Evolutionary conservation across 1,139 yeast species (phyloP).

Genomic region (Hyphopichia burtonii): DNA sequence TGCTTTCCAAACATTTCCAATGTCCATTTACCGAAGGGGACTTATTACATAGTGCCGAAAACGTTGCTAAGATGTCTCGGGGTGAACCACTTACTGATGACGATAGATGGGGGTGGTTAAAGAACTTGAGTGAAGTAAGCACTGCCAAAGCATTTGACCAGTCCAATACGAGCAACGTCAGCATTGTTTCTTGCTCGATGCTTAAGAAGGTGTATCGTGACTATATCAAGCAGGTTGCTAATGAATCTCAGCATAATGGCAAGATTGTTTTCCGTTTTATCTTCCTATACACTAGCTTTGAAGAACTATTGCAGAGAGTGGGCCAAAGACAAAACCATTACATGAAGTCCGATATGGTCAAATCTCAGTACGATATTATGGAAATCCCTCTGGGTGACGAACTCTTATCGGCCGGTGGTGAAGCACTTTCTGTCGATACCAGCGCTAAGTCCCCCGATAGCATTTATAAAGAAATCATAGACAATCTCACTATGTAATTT

Average conservation of each 20-base stretch:
- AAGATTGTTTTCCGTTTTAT: constrained; percentile 56
- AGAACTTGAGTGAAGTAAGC: constrained; percentile 44
- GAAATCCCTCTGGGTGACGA: constrained; percentile 60
- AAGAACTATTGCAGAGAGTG: constrained; percentile 61
- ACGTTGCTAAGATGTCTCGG: constrained; percentile 75
- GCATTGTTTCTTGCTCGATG: constrained; percentile 82
- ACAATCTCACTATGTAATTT: not conserved
- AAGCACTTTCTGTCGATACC: constrained; percentile 36
- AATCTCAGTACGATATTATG: constrained; percentile 72
- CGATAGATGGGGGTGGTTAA: constrained; percentile 91
- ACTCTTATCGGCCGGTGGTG: constrained; percentile 38
- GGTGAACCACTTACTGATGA: constrained; percentile 84
- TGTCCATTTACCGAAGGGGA: constrained; percentile 85
- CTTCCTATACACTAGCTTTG: constrained; percentile 64
- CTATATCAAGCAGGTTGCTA: constrained; percentile 34
- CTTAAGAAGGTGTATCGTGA: constrained; percentile 73
- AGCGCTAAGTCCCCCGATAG: constrained; percentile 38
- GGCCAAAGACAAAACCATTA: constrained; percentile 66
- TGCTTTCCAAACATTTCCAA: constrained; percentile 40
- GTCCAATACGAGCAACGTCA: constrained; percentile 20
- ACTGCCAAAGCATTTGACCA: constrained; percentile 31
- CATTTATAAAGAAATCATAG: constrained; percentile 19
- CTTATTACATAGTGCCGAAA: constrained; percentile 66
- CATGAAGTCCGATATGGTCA: constrained; percentile 84
- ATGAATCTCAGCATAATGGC: constrained; percentile 13